Evolutionary conservation across 2,329 filamentous ascomycete genomes (phyloP).

Genomic region (Fusarium ambrosium): DNA sequence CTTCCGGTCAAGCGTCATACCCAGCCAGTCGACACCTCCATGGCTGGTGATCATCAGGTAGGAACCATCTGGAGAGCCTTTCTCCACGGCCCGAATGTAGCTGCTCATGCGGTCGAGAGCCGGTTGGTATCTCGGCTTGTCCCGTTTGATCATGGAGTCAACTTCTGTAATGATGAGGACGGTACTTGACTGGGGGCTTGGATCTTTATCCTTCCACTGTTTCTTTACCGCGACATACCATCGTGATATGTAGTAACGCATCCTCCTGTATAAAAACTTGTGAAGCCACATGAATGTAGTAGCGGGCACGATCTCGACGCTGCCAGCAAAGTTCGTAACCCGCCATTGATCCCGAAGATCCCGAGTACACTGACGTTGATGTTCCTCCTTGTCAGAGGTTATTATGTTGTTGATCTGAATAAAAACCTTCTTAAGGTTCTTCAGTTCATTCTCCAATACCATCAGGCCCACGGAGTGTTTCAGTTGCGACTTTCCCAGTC

Average conservation of each 20-base stretch:
- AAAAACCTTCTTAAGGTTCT: background rate
- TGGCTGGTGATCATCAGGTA: background rate
- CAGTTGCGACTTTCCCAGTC: background rate
- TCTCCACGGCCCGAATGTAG: background rate
- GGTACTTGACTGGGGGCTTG: background rate
- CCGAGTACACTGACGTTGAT: background rate
- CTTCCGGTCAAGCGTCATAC: background rate
- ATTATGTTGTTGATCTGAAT: background rate
- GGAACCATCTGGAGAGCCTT: too few species aligned
- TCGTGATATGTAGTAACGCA: background rate
- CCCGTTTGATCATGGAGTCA: background rate
- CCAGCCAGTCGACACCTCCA: background rate
- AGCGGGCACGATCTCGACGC: background rate
- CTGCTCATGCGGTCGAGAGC: background rate
- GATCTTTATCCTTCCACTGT: background rate
- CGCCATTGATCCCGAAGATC: slow-evolving; percentile 5
- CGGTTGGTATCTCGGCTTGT: background rate
- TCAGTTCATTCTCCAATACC: background rate
- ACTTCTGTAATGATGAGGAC: background rate
- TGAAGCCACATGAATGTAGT: background rate
- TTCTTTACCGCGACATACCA: background rate
- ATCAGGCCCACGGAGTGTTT: background rate
- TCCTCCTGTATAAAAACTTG: background rate
- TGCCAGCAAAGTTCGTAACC: slow-evolving; percentile 5
- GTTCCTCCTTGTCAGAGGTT: background rate